Evolutionary conservation across 495 filamentous ascomycete species (phyloP), one percentile per base, ranked within the genome.

Genomic region (Penicillium chermesinum): DNA sequence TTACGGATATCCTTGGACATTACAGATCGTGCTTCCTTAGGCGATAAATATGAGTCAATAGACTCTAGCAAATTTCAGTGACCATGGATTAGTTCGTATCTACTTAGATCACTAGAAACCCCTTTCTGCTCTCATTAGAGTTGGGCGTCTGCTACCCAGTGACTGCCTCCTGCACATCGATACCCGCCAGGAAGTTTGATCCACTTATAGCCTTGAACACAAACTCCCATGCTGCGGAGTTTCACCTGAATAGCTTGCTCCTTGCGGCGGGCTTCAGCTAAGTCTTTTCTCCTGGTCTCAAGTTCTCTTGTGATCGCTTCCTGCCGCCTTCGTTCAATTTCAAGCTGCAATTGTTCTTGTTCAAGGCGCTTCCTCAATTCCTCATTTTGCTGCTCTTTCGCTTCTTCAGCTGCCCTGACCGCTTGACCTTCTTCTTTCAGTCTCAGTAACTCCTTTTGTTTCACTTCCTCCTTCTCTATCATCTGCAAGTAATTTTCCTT

Each of bases 211-310:
- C 42, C 52, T 18, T 12, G 1, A 33, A 35, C 22, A 54, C 81
- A 86, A 0, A 59, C 25, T 0, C 81, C 82, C 69, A 79, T 71
- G 12, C 48, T 36, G 48, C 46, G 49, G 44, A 84, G 53, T 49
- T 73, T 80, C 34, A 52, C 46, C 67, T 78, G 66, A 7, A 50
- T 58, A 34, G 49, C 51, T 20, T 58, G 51, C 53, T 82, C 78
- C 59, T 66, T 64, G 41, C 47, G 59, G 16, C 59, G 46, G 16
- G 18, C 34, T 14, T 63, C 47, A 20, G 54, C 52, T 32, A 52
- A 25, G 41, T 41, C 54, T 43, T 44, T 52, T 41, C 57, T 49
- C 49, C 65, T 49, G 55, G 57, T 55, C 14, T 46, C 40, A 20
- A 64, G 52, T 40, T 49, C 21, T 37, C 63, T 64, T 20, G 56